Evolutionary conservation across 768 basidiomycete species (phyloP), one percentile per base, ranked within the genome.

Genomic region (Tephrocybe rancida): DNA sequence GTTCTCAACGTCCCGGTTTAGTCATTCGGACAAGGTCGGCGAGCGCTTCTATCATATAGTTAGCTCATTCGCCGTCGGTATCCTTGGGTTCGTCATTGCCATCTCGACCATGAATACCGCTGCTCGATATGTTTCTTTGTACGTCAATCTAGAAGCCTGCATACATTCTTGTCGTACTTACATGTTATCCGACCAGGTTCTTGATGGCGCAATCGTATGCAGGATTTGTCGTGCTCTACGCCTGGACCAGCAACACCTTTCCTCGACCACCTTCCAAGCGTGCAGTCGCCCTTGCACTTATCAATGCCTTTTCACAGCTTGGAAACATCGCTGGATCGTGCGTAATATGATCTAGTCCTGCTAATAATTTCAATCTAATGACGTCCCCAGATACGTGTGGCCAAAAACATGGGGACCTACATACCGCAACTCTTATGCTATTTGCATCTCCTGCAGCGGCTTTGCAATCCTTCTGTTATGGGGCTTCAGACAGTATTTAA

Each of bases 291-390:
- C 76, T 96, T 44, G 93, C 92, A 1, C 70, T 90, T 55, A 82
- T 94, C 62, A 93, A 95, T 67, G 83, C 86, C 37, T 83, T 92
- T 63, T 87, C 87, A 8, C 86, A 91, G 63, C 76, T 91, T 3
- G 94, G 94, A 0, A 95, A 95, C 71, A 78, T 96, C 37, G 72
- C 85, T 38, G 93, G 93, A 57, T 86, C 91, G 75, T 95, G 75
- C 73, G 84, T 81, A 24, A 44, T 42, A 16, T 24, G 16, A 35
- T 54, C 10, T 27, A 44, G 32, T 14, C 39, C 44, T 44, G 41
- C 13, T 53, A 25, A n/a, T 54, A 24, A n/a, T 43, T 35, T 32
- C 19, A 8, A 38, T 18, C 27, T 48, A 24, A 52, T 19, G 25
- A 3, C 39, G 21, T 38, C 25, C 32, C 22, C 53, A 83, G 84